Percentiles rank a stretch among this genome's conserved stretches.
Conservation (phyloP, 2,329 filamentous ascomycete genomes). For the Cladosporium sp. region DNA sequence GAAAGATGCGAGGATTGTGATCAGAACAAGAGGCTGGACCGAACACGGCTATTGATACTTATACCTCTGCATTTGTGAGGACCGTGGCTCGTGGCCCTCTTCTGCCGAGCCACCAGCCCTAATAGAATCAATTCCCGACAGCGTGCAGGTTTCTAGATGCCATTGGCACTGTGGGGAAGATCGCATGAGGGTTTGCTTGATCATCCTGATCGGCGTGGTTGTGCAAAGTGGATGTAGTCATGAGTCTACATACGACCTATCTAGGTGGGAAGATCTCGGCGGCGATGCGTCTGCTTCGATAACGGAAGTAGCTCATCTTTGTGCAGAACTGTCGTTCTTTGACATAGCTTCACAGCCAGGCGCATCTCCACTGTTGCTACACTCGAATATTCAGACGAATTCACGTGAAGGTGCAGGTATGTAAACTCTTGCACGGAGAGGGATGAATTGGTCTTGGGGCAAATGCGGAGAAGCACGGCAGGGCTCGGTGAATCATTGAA, state of each 20-base stretch:
- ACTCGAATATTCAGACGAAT: not conserved
- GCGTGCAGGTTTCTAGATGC: not conserved
- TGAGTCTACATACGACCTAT: not conserved
- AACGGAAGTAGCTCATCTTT: too few species aligned
- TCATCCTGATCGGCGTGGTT: not conserved
- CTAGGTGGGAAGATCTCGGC: not conserved
- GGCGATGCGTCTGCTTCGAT: not conserved
- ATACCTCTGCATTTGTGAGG: not conserved
- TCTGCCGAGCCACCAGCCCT: not conserved
- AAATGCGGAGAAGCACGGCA: slow-evolving; percentile 6
- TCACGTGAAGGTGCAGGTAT: not conserved
- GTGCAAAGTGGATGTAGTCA: not conserved
- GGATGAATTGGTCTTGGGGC: not conserved
- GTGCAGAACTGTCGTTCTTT: too few species aligned
- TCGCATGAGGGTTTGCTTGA: slow-evolving; percentile 2
- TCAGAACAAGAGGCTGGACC: not conserved
- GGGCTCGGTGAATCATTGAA: slow-evolving; percentile 10
- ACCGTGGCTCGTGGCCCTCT: not conserved
- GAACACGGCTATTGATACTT: not conserved
- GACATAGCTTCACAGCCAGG: not conserved
- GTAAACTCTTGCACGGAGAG: not conserved
- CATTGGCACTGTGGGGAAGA: not conserved
- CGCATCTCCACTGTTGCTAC: not conserved
- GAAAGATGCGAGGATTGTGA: not conserved
- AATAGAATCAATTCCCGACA: not conserved